These are phyloP conservation scores for Nematodospora anomalae DNA, from an alignment of 1,139 yeast genomes.

Conservation along the genomic window DNA sequence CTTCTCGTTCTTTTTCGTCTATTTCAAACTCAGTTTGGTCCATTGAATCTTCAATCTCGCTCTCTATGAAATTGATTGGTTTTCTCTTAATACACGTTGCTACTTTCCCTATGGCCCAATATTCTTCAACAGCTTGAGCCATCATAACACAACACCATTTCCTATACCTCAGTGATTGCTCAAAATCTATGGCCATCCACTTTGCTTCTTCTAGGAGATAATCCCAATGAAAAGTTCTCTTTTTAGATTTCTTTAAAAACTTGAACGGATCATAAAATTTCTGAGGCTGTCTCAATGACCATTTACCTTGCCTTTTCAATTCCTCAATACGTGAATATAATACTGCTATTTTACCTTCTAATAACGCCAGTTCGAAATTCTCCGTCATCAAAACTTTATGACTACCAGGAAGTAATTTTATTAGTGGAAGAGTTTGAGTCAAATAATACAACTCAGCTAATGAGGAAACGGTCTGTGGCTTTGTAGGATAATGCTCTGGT, in stretches of 20 bases:
- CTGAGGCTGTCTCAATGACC: constrained; percentile 89
- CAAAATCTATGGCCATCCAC: constrained; percentile 83
- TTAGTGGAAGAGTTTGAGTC: constrained; percentile 83
- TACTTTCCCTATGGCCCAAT: constrained; percentile 72
- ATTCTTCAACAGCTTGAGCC: constrained; percentile 73
- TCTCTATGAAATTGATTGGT: constrained; percentile 18
- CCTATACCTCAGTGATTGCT: constrained; percentile 68
- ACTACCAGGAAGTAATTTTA: constrained; percentile 77
- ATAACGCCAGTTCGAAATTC: constrained; percentile 76
- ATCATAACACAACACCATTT: constrained; percentile 67
- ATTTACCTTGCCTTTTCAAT: constrained; percentile 77
- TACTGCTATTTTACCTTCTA: constrained; percentile 95
- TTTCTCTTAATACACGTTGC: constrained; percentile 52
- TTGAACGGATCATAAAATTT: constrained; percentile 68
- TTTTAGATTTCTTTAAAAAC: constrained; percentile 27
- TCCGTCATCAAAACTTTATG: constrained; percentile 86
- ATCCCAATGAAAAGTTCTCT: constrained; percentile 63
- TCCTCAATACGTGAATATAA: constrained; percentile 91
- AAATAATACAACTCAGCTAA: constrained; percentile 83
- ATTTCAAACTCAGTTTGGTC: not conserved
- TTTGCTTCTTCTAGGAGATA: constrained; percentile 71
- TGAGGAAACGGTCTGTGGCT: constrained; percentile 53
- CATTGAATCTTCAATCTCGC: constrained; percentile 8
- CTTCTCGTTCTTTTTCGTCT: not conserved
- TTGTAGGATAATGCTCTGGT: constrained; percentile 47